Evolutionary conservation across 495 filamentous ascomycete genomes (phyloP).

Genomic region (Hypoxylon perforatum): DNA sequence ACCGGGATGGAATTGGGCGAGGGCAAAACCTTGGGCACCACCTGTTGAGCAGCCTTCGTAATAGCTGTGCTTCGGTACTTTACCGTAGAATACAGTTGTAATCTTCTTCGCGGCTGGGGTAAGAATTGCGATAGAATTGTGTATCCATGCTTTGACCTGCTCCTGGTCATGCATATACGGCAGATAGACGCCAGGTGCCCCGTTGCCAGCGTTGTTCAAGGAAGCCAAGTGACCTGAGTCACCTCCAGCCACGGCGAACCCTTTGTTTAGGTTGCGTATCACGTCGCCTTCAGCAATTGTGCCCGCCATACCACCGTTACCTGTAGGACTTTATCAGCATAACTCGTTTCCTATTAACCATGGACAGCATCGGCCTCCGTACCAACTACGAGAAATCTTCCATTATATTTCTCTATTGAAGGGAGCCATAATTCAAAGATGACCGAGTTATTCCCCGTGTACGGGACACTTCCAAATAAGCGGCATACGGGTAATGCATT

Average conservation of each 20-base stretch:
- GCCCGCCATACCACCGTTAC: conserved; percentile 55
- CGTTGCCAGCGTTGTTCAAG: conserved; percentile 40
- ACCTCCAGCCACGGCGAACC: conserved; percentile 52
- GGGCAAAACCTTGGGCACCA: conserved; percentile 60
- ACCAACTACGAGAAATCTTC: conserved; percentile 49
- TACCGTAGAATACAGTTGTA: conserved; percentile 45
- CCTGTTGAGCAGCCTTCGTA: conserved; percentile 58
- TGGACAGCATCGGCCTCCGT: conserved; percentile 1
- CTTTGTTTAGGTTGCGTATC: conserved; percentile 47
- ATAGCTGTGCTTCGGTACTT: conserved; percentile 48
- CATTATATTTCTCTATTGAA: conserved; percentile 36
- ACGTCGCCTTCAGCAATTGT: conserved; percentile 46
- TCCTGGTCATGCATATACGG: conserved; percentile 50
- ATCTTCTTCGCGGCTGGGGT: conserved; percentile 48
- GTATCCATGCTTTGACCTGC: conserved; percentile 55
- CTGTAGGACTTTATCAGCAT: conserved; percentile 17
- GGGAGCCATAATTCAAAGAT: conserved; percentile 48
- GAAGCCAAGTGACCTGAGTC: conserved; percentile 48
- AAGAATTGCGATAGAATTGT: conserved; percentile 54
- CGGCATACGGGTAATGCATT: conserved; percentile 26
- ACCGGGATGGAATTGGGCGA: conserved; percentile 55
- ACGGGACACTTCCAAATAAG: conserved; percentile 23
- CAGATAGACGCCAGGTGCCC: conserved; percentile 36
- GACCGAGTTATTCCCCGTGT: conserved; percentile 27
- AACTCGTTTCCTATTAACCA: neutral